Base-by-base conservation (phyloP, 257 asterid genomes). In the Solanum corneliomulleri region DNA sequence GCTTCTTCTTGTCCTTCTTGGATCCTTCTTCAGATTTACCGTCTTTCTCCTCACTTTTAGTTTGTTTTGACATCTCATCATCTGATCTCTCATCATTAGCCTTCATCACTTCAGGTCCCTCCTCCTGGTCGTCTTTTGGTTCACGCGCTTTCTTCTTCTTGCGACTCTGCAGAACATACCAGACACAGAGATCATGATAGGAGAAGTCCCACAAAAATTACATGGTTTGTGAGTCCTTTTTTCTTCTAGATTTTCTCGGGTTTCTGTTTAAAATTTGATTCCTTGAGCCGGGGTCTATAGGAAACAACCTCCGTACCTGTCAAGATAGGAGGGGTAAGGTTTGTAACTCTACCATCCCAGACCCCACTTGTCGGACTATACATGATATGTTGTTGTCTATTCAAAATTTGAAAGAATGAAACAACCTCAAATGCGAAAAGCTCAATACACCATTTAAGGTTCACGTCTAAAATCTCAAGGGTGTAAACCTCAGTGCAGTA, bases 41-140 rank as follows among this genome's bases (percentile, higher is more conserved):
- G 87, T 69, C 92, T 87, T 90, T 92, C 87, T 91, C 94, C 88
- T 90, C 94, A 88, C 91, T 91, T 52, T 89, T 93, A 88, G 94
- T 93, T 84, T 88, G 91, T 44, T 94, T 95, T 85, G 98, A 92
- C 89, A 91, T 88, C 90, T 94, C 99, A 88, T 91, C 95, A 7
- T 94, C 94, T 56, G 97, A 92, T 87, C 82, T 89, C 81, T 93
- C 95, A 64, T 95, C 95, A 89, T 92, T 90, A 23, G 37, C 85
- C 90, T 88, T 91, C 90, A 69, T 87, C 89, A 10, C 47, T 88
- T 88, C 89, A 69, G 49, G 86, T 66, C 56, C 35, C 58, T 75
- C 21, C 21, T 75, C 21, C 13, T 78, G 64, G 6, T 78, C 41
- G 84, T 91, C 93, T 82, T 93, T 95, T 56, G 94, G 90, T 87